Conservation (phyloP, 805 yeast species). For the Sugiyamaella marilandica region DNA sequence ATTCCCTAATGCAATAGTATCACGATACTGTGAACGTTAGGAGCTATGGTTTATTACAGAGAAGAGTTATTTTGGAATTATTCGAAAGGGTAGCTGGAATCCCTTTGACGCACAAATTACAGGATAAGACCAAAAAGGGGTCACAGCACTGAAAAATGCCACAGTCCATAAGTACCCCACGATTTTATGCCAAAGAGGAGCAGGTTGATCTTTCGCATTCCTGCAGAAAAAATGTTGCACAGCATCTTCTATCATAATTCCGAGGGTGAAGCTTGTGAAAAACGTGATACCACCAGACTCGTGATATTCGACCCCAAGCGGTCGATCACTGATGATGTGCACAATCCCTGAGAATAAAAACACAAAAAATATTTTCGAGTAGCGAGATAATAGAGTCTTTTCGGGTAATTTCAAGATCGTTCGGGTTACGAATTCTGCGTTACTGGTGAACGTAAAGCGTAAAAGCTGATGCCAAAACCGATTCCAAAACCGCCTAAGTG, state of each 20-base stretch:
- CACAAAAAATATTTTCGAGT: not conserved
- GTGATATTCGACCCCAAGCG: not conserved
- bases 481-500: not conserved
- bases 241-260: not conserved
- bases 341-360: not conserved
- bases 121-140: not conserved
- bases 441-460: not conserved
- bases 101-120: not conserved
- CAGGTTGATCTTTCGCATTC: not conserved
- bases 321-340: not conserved
- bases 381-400: not conserved
- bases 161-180: not conserved
- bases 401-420: not conserved
- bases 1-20: too few species aligned
- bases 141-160: not conserved
- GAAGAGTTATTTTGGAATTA: not conserved
- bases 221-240: not conserved
- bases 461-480: not conserved
- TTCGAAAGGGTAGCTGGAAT: not conserved
- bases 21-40: too few species aligned
- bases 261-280: not conserved
- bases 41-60: too few species aligned
- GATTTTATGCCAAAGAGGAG: not conserved
- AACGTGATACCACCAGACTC: not conserved
- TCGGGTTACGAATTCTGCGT: not conserved